Evolutionary conservation across 176 grass and related monocot genomes (phyloP), one percentile per base, ranked within the genome.

Genomic region (Juncus effusus): DNA sequence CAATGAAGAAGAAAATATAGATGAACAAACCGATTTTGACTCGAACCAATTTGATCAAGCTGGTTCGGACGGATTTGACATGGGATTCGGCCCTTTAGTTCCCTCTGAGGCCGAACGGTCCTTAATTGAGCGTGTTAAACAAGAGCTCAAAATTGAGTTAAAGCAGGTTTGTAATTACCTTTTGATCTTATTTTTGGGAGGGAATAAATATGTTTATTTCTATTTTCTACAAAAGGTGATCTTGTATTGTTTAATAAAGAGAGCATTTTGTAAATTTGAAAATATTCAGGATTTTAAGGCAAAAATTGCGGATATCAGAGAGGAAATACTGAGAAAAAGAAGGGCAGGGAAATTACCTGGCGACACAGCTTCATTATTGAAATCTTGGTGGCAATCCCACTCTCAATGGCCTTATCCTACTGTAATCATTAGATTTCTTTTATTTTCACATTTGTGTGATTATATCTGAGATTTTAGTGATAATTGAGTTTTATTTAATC

Each of bases 401-500:
- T 84, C 85, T 3, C 92, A 99, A 28, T 99, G 95, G 94, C 94
- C 94, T 14, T 99, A 99, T 54, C 94, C 94, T 59, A 99, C 95
- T 10, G 95, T 97, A 85, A 0, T 28, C 19, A 28, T 28, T 28
- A 28, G 19, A 28, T 28, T 72, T 28, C 64, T 40, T 59, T 19
- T 14, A 6, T 14, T 38, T 9, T 6, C 3, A 56, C 51, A 6
- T 15, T 3, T 47, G 13, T 64, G 15, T 57, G 13, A 47, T 57
- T 38, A 57, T 53, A 42, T 52, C 49, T 28, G 2, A 36, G 15
- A 5, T 51, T 50, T 15, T 19, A 40, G 8, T 62, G 9, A 40
- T 70, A 39, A 74, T 71, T 3, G 58, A 41, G 3, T 13, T 3
- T 36, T 39, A 39, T 61, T 72, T 37, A 12, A 58, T 38, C 79